Evolutionary conservation across 140 eudicot genomes (phyloP), one percentile per base, ranked within the genome.

Genomic region (Ambrosia hybrid): DNA sequence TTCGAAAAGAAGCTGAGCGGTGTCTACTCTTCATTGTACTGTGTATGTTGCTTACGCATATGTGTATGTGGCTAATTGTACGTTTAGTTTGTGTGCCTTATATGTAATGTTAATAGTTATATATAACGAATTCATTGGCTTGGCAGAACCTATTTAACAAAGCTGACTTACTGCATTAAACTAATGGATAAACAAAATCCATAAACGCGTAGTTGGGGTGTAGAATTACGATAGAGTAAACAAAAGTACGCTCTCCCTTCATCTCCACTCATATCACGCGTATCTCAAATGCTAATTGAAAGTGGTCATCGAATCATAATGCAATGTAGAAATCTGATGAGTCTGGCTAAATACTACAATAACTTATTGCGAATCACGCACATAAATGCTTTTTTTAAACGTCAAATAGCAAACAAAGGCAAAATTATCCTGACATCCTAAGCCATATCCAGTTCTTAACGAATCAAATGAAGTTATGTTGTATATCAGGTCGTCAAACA

Each of bases 191-290:
- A 15, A 60, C 70, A 9, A 69, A 64, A 49, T 41, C 30, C 71
- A 64, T 64, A 63, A 63, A 38, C 3, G 10, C 41, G 64, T 14
- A 64, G 51, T 37, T 16, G 13, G 51, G 9, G 65, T 14, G 55
- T 13, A 17, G 69, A 15, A 33, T 37, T 63, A 59, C 2, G 38
- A 14, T 77, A 62, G 21, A 13, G 16, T 21, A 68, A 10, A 36
- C 37, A 62, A 62, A 70, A 51, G 33, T 52, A 70, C 70, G 67
- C 14, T 14, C 55, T 39, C 52, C 75, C 60, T 70, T 41, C 43
- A 6, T 15, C 65, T 71, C 67, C 63, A 14, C 26, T 51, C 48
- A 15, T 61, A 34, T 14, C 53, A 15, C 41, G 37, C 36, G 57
- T 33, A 15, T 48, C 63, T 73, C 39, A 73, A 30, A 30, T 30